Base-by-base conservation (phyloP, 768 basidiomycete species). In the Leccinum longicurvipes region DNA sequence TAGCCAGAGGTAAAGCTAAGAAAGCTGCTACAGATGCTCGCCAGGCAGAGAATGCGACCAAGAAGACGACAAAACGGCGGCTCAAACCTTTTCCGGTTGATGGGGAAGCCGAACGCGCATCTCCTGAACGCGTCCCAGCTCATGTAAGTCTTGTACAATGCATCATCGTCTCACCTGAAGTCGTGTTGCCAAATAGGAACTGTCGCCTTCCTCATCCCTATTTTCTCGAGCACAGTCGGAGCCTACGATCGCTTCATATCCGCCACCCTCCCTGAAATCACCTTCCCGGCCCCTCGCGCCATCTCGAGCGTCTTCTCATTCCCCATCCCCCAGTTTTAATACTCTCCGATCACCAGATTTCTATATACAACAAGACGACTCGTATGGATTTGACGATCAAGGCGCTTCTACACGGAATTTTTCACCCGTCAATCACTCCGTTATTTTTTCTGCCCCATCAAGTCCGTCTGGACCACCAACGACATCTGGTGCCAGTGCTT, bases 41-140 rank as follows among this genome's bases (percentile, higher is more conserved):
- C 50, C 63, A 17, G 31, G 55, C 49, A n/a, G 55, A 47, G 29
- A 32, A 21, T 12, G 60, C 47, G 50, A 52, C 36, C 39, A 64
- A 53, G 51, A 63, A 64, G 24, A 55, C 52, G 44, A 55, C 8
- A 21, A 67, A 57, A 55, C 64, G 46, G 56, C 57, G 59, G 47
- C 56, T 28, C 29, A 72, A 58, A 54, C 56, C 60, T n/a, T 72
- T 72, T 42, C 71, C 67, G 4, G n/a, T 72, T n/a, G 53, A 31
- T 4, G 31, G 19, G 21, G 29, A 50, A 50, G 27, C 47, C 25
- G 47, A 48, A 21, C 39, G 15, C 15, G 39, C 28, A 21, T 31
- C 7, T 17, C 32, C 24, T 8, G 49, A 44, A 49, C 42, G 12
- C 14, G 23, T 19, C 21, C 24, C 51, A 14, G 23, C 8, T 27